Conservation (phyloP, 2,329 filamentous ascomycete genomes). For the Ascochyta koolunga region DNA sequence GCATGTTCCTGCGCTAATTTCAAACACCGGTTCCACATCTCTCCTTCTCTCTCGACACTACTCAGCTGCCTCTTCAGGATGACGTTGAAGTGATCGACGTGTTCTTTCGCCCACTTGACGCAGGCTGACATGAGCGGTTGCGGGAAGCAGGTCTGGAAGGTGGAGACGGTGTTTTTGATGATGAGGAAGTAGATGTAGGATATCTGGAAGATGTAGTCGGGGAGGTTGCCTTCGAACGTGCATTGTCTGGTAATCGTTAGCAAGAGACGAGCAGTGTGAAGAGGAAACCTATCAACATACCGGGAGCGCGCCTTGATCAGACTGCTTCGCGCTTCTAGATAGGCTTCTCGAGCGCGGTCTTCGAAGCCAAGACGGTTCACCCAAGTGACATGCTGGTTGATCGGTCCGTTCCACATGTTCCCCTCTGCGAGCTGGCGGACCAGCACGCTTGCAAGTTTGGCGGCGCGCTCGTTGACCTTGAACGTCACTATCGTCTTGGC, state of each 20-base stretch:
- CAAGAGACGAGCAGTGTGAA: slow-evolving; percentile 1
- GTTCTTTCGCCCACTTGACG: slow-evolving; percentile 97
- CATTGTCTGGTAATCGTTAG: slow-evolving; percentile 70
- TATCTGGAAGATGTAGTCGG: slow-evolving; percentile 91
- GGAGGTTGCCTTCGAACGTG: slow-evolving; percentile 91
- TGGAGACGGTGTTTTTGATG: slow-evolving; percentile 89
- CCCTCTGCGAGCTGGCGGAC: slow-evolving; percentile 78
- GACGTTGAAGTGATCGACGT: slow-evolving; percentile 88
- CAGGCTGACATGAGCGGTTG: slow-evolving; percentile 88
- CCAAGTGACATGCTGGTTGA: slow-evolving; percentile 82
- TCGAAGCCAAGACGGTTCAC: slow-evolving; percentile 87
- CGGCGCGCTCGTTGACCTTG: slow-evolving; percentile 86
- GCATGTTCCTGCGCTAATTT: slow-evolving; percentile 81
- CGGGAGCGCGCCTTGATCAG: slow-evolving; percentile 82
- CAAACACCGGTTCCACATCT: slow-evolving; percentile 83
- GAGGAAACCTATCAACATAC: slow-evolving; percentile 52
- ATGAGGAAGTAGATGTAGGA: slow-evolving; percentile 95
- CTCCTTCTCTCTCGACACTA: slow-evolving; percentile 77
- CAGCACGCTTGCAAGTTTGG: slow-evolving; percentile 76
- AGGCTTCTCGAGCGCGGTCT: slow-evolving; percentile 84
- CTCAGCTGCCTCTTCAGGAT: slow-evolving; percentile 84
- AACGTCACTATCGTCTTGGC: slow-evolving; percentile 91
- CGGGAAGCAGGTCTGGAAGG: slow-evolving; percentile 81
- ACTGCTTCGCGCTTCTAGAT: slow-evolving; percentile 77
- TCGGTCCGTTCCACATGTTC: slow-evolving; percentile 77